Base-by-base conservation (phyloP, 2,329 filamentous ascomycete genomes). In the Xylariaceae sp. region DNA sequence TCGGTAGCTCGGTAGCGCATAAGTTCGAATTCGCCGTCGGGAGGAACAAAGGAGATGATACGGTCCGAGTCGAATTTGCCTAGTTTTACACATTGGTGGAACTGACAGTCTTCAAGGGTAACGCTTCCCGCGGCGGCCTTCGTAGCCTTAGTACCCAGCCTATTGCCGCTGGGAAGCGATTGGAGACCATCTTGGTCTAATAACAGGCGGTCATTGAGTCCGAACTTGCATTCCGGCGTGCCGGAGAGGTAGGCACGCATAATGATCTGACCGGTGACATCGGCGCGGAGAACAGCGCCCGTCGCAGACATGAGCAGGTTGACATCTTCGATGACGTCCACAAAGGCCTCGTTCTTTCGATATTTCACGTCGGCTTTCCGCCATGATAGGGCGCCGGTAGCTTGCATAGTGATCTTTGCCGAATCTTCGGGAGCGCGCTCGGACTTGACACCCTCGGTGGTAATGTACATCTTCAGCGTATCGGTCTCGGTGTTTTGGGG, bases 391-490 rank as follows among this genome's bases (percentile, higher is more conserved):
- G 94, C 94, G 41, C 95, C 94, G 0, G 94, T 99, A 9, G 94
- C 95, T 76, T 99, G 94, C 91, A 97, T 96, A 30, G 94, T 99
- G 73, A 99, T 99, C 71, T 92, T 94, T 63, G 91, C 92, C 49
- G 92, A 96, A 72, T 99, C 92, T 70, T 96, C 89, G 74, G 85
- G 87, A 62, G 81, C 85, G 63, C 85, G 78, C 71, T 91, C 91
- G 34, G 91, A 95, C 73, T 96, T 96, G 74, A 99, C 92, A 55
- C 94, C 94, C 76, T 99, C 94, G 37, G 94, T 99, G 43, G 95
- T 99, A 68, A 99, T 99, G 79, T 99, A 99, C 92, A 97, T 97
- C 75, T 99, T 99, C 65, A 99, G 79, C 12, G 94, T 97, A 72
- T 99, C 94, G 51, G 92, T 96, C 75, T 99, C 94, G 60, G 94